phyloP scores from a whole-genome alignment of 208 protist genomes.

The Trypanosomatidae sp. region DNA sequence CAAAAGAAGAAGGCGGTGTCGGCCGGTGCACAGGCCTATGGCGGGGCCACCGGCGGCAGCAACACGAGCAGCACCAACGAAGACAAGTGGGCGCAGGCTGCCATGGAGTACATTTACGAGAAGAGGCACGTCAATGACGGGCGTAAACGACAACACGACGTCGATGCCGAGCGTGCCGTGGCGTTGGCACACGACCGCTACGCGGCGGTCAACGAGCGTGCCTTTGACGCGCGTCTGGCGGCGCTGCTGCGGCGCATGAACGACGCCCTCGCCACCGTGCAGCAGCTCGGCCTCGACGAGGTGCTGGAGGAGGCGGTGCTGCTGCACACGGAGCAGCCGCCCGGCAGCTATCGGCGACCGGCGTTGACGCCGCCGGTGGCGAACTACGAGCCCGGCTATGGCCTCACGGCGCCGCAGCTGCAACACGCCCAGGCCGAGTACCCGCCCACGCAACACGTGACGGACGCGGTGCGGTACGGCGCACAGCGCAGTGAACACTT shows the following conservation, averaged over 20 bases:
- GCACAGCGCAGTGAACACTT: slow-evolving; percentile 12
- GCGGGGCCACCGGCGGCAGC: no score
- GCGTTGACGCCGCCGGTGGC: slow-evolving; percentile 59
- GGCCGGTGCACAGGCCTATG: no score
- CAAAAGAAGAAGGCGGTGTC: no score
- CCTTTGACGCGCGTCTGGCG: slow-evolving; percentile 34
- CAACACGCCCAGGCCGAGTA: slow-evolving; percentile 61
- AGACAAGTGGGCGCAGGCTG: slow-evolving; percentile 80
- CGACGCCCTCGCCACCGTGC: slow-evolving; percentile 53
- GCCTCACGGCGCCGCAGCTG: slow-evolving; percentile 77
- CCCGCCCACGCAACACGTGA: slow-evolving; percentile 34
- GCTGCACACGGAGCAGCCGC: slow-evolving; percentile 62
- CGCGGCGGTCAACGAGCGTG: slow-evolving; percentile 20
- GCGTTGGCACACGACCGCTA: slow-evolving; percentile 66
- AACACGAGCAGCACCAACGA: no score
- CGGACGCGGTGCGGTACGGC: slow-evolving; percentile 28
- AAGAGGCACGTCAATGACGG: slow-evolving; percentile 70
- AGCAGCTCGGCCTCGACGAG: slow-evolving; percentile 22
- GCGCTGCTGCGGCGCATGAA: slow-evolving; percentile 37
- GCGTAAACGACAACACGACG: slow-evolving; percentile 65
- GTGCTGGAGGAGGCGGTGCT: slow-evolving; percentile 55
- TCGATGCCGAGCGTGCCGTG: slow-evolving; percentile 46
- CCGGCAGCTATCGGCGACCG: slow-evolving; percentile 45
- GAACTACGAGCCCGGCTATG: slow-evolving; percentile 79
- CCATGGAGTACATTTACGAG: slow-evolving; percentile 85